Evolutionary conservation across 2,329 filamentous ascomycete species (phyloP).

Genomic region (Chrysoporthe austroafricana): DNA sequence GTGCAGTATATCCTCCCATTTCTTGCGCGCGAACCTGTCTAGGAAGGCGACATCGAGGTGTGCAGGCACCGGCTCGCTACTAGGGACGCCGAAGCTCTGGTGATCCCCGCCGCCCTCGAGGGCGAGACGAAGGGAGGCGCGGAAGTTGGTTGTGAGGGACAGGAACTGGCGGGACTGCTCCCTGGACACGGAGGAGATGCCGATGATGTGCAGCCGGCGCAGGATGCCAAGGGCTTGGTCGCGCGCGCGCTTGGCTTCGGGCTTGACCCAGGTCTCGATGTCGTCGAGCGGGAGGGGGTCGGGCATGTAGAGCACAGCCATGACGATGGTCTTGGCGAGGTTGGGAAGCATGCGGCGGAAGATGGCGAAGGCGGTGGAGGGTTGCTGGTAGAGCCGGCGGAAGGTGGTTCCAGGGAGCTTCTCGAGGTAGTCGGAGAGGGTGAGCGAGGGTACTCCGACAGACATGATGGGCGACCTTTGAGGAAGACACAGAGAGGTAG

Average conservation of each 20-base stretch:
- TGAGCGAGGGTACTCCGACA: slow-evolving; percentile 54
- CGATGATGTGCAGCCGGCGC: slow-evolving; percentile 83
- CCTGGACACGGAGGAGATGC: slow-evolving; percentile 62
- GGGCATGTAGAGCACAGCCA: slow-evolving; percentile 91
- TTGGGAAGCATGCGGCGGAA: slow-evolving; percentile 97
- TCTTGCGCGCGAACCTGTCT: slow-evolving; percentile 81
- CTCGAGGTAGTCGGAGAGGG: slow-evolving; percentile 89
- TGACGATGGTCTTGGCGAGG: slow-evolving; percentile 92
- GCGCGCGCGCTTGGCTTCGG: slow-evolving; percentile 68
- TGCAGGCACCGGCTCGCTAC: slow-evolving; percentile 62
- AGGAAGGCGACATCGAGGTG: slow-evolving; percentile 73
- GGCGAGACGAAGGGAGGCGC: slow-evolving; percentile 79
- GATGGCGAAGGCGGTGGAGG: slow-evolving; percentile 91
- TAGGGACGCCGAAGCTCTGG: slow-evolving; percentile 89
- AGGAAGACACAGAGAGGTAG: neutral
- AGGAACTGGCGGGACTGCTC: slow-evolving; percentile 68
- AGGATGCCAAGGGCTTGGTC: slow-evolving; percentile 84
- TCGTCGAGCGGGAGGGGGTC: slow-evolving; percentile 77
- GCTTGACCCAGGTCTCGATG: slow-evolving; percentile 84
- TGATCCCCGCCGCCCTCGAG: slow-evolving; percentile 86
- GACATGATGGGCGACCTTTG: slow-evolving; percentile 41
- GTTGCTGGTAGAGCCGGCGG: slow-evolving; percentile 90
- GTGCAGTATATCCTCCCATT: slow-evolving; percentile 96
- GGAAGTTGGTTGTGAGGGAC: slow-evolving; percentile 80
- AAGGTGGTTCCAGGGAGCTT: slow-evolving; percentile 88